Percentiles rank a stretch among this genome's conserved stretches.
Evolutionary conservation across 371 early-diverging fungal genomes (phyloP).

Genomic region (Rhizopus microsporus): DNA sequence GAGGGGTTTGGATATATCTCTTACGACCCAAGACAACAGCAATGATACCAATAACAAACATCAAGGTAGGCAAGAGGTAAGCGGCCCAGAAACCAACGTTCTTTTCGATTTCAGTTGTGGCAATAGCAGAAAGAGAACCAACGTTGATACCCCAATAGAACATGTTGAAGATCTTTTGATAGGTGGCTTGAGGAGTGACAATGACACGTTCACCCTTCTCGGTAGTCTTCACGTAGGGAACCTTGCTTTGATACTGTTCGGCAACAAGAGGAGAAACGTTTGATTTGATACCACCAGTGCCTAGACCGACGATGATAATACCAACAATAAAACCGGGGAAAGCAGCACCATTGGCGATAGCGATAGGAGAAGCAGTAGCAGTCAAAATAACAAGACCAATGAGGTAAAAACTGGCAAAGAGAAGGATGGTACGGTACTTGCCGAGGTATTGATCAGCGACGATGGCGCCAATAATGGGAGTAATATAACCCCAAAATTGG

Average conservation of each 20-base stretch:
- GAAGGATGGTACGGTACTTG: slow-evolving; percentile 77
- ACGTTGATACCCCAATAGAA: slow-evolving; percentile 88
- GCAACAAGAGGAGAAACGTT: slow-evolving; percentile 55
- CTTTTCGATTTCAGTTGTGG: slow-evolving; percentile 59
- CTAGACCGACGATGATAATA: slow-evolving; percentile 68
- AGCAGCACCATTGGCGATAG: slow-evolving; percentile 55
- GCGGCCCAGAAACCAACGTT: slow-evolving; percentile 68
- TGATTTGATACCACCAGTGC: slow-evolving; percentile 55
- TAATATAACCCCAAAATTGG: slow-evolving; percentile 80
- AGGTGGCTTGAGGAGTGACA: slow-evolving; percentile 54
- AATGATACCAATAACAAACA: slow-evolving; percentile 64
- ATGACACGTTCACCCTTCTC: slow-evolving; percentile 43
- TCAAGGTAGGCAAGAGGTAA: slow-evolving; percentile 69
- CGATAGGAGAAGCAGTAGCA: slow-evolving; percentile 58
- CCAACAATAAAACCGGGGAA: slow-evolving; percentile 69
- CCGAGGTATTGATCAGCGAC: slow-evolving; percentile 83
- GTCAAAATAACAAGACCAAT: slow-evolving; percentile 68
- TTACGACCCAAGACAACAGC: slow-evolving; percentile 62
- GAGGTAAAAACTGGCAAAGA: slow-evolving; percentile 67
- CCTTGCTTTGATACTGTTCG: slow-evolving; percentile 44
- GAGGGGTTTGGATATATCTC: slow-evolving; percentile 60
- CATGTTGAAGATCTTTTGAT: slow-evolving; percentile 46
- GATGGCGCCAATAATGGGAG: slow-evolving; percentile 78
- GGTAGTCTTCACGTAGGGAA: slow-evolving; percentile 31
- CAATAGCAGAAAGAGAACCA: slow-evolving; percentile 69